Conservation (phyloP, 2,329 filamentous ascomycete genomes). For the Aspergillus calidoustus region DNA sequence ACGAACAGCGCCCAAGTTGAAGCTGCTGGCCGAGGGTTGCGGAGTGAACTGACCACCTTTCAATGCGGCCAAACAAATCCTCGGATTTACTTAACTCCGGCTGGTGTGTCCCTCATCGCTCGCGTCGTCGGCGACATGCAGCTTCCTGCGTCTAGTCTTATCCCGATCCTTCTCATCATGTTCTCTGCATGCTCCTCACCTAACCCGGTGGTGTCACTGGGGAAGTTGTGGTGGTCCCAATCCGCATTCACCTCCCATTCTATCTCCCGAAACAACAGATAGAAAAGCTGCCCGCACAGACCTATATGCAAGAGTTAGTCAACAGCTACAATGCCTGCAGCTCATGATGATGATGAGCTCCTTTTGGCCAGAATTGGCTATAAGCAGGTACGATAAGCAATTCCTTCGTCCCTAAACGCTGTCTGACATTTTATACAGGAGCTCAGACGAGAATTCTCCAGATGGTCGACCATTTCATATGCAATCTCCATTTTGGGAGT, state of each 20-base stretch:
- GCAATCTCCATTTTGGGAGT: conserved; percentile 69
- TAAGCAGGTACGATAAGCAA: conserved; percentile 55
- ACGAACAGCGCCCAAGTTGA: not conserved
- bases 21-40: not conserved
- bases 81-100: conserved; percentile 19
- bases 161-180: conserved; percentile 13
- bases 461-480: conserved; percentile 70
- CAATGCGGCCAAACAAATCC: conserved; percentile 13
- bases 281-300: not conserved
- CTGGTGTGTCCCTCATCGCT: not conserved
- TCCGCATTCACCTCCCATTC: not conserved
- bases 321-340: conserved; percentile 40
- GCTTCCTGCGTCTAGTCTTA: conserved; percentile 1
- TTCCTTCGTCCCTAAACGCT: not conserved
- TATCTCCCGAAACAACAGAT: conserved; percentile 3
- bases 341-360: conserved; percentile 63
- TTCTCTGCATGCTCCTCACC: not conserved
- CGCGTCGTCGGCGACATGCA: not conserved
- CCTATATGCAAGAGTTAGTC: not conserved
- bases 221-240: not conserved
- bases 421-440: conserved; percentile 49
- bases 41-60: conserved; percentile 40
- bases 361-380: conserved; percentile 66
- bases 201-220: not conserved
- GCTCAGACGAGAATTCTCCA: conserved; percentile 65